phyloP scores from a whole-genome alignment of 306 rosid genomes.

The Psophocarpus tetragonolobus region DNA sequence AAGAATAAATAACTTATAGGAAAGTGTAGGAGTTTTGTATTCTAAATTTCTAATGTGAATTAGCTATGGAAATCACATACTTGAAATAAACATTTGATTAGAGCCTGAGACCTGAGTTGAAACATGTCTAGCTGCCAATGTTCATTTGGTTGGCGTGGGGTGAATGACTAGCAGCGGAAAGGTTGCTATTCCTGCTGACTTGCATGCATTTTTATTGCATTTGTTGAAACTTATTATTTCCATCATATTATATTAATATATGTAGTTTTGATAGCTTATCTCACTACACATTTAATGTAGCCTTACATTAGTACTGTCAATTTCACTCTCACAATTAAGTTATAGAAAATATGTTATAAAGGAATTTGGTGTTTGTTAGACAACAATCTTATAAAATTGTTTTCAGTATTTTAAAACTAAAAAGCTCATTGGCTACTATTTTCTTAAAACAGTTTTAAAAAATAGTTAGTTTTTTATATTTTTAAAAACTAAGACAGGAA shows the following conservation, averaged over 20 bases:
- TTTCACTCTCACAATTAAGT: not conserved
- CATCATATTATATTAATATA: not conserved
- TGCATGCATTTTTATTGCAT: not conserved
- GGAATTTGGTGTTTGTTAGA: not conserved
- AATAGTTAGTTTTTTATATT: no score
- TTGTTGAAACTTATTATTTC: not conserved
- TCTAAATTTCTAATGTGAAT: not conserved
- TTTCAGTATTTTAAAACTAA: no score
- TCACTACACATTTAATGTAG: not conserved
- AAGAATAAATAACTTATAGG: not conserved
- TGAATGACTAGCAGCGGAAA: no score
- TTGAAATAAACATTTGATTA: constrained; percentile 11
- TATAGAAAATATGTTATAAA: not conserved
- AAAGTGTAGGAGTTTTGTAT: constrained; percentile 6
- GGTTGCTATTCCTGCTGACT: no score
- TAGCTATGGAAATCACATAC: not conserved
- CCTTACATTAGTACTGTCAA: not conserved
- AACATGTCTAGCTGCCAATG: not conserved
- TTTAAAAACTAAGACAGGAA: no score
- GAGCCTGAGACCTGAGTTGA: constrained; percentile 4
- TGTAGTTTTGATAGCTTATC: constrained; percentile 14
- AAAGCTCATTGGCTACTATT: no score
- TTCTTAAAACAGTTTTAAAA: no score
- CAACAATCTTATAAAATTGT: no score
- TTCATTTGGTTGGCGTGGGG: no score